Evolutionary conservation across 208 protist genomes (phyloP), one percentile per base, ranked within the genome.

Genomic region (Leishmania lainsoni): DNA sequence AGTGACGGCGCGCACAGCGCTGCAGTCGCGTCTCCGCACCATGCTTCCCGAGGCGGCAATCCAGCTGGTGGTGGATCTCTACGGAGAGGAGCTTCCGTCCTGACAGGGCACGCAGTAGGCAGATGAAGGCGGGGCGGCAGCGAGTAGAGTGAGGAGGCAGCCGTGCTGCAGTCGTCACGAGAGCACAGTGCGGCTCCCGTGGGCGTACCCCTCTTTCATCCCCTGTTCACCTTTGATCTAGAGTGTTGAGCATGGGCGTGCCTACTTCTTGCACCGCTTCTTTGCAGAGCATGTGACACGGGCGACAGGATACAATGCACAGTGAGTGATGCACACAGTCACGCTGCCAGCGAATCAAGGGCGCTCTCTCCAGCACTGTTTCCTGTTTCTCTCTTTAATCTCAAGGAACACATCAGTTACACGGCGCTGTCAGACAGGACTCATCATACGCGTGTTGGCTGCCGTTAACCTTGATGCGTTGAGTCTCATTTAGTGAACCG

Each of bases 11-110:
- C 16, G 39, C 22, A 68, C 52, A 12, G 65, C 39, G 6, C 26
- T 82, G 42, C 45, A 63, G 5, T 17, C 42, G 29, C 52, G 78
- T 54, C 76, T 89, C 2, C 3, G 26, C 8, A 29, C 49, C 12
- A 86, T 91, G 85, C 78, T 91, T 6, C 88, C 88, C 12, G 61
- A 45, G 5, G 52, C 10, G 39, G 82, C 80, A 1, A 68, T 81
- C 22, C 45, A 52, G 5, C 75, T 39, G 35, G 76, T 86, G 16
- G 16, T 80, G 20, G 35, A 74, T 45, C 68, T 76, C 12, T 85
- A 88, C 61, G 68, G 69, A 52, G 17, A 49, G 45, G 26, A 16
- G 42, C 22, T 22, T 5, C 14, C 42, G 39, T 35, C 12, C 29
- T 20, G 48, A 9, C 9, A 42, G 22, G 26, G 26, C 49, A 42